Percentiles rank a stretch among this genome's conserved stretches.
These are phyloP conservation scores for Amanita fuliginea DNA, from an alignment of 768 basidiomycete genomes.

Conservation along the genomic window DNA sequence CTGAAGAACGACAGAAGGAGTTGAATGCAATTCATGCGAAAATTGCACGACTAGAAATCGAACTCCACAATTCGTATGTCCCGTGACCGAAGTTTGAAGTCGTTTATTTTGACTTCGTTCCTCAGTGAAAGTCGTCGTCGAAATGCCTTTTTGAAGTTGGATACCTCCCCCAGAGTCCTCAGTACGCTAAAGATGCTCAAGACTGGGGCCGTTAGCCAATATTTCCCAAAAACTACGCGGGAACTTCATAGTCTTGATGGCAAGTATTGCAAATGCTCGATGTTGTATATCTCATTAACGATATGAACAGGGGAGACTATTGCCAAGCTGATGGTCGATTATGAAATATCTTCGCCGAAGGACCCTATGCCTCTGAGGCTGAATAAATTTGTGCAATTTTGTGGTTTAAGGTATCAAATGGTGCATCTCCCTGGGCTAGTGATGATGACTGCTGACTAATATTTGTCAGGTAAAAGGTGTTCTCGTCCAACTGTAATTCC, in stretches of 20 bases:
- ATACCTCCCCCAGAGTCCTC: conserved; percentile 27
- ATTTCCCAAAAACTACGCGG: conserved; percentile 41
- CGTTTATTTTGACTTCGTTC: neutral
- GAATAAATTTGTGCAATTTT: conserved; percentile 46
- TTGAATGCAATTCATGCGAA: conserved; percentile 31
- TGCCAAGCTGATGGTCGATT: conserved; percentile 26
- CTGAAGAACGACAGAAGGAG: conserved; percentile 37
- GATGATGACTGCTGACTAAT: neutral
- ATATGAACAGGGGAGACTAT: conserved; percentile 18
- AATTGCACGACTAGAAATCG: conserved; percentile 32
- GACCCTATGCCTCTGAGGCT: conserved; percentile 36
- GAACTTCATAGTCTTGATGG: conserved; percentile 42
- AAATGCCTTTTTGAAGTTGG: conserved; percentile 36
- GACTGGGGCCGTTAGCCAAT: conserved; percentile 33
- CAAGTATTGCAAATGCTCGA: conserved; percentile 13
- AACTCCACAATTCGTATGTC: conserved; percentile 49
- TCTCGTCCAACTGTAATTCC: conserved; percentile 16
- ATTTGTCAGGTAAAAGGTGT: neutral
- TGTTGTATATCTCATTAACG: neutral
- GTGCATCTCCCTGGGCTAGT: conserved; percentile 16
- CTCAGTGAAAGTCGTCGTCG: conserved; percentile 45
- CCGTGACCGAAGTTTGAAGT: neutral
- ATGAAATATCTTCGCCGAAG: conserved; percentile 24
- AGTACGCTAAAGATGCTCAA: conserved; percentile 32
- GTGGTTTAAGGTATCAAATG: conserved; percentile 47